Evolutionary conservation across 371 early-diverging fungal species (phyloP).

Genomic region (Fennellomyces sp.): DNA sequence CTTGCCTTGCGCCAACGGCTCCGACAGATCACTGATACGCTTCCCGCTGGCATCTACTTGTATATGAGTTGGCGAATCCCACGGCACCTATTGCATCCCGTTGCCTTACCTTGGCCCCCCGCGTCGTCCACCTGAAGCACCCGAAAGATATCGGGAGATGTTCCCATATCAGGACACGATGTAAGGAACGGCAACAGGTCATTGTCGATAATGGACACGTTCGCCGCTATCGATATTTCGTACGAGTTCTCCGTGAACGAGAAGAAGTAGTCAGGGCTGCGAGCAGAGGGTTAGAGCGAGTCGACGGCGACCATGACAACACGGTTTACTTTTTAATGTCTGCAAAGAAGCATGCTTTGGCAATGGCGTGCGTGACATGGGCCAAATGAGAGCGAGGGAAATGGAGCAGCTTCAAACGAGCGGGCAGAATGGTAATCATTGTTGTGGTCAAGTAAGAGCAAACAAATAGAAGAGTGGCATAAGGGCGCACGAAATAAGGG

Average conservation of each 20-base stretch:
- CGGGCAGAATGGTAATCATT: constrained; percentile 51
- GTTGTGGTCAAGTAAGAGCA: constrained; percentile 4
- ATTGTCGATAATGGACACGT: constrained; percentile 52
- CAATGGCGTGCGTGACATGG: constrained; percentile 66
- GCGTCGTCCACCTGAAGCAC: constrained; percentile 75
- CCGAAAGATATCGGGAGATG: constrained; percentile 63
- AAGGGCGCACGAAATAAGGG: not conserved
- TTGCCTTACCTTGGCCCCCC: constrained; percentile 60
- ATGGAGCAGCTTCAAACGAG: constrained; percentile 49
- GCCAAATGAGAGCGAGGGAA: constrained; percentile 42
- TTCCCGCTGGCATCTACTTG: constrained; percentile 67
- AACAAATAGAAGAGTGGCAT: constrained; percentile 8
- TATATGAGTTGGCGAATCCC: not conserved
- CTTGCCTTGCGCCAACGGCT: constrained; percentile 67
- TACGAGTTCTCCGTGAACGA: constrained; percentile 76
- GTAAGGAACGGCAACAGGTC: constrained; percentile 53
- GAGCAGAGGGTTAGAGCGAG: not conserved
- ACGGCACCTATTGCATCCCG: not conserved
- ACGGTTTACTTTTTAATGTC: constrained; percentile 38
- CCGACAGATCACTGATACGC: constrained; percentile 74
- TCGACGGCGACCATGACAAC: too few species aligned
- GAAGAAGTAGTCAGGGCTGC: constrained; percentile 67
- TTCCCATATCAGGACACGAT: constrained; percentile 39
- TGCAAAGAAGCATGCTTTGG: constrained; percentile 64
- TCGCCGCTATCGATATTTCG: constrained; percentile 74